These are phyloP conservation scores for Leptodermis oblonga DNA, from an alignment of 257 asterid species.

Conservation along the genomic window DNA sequence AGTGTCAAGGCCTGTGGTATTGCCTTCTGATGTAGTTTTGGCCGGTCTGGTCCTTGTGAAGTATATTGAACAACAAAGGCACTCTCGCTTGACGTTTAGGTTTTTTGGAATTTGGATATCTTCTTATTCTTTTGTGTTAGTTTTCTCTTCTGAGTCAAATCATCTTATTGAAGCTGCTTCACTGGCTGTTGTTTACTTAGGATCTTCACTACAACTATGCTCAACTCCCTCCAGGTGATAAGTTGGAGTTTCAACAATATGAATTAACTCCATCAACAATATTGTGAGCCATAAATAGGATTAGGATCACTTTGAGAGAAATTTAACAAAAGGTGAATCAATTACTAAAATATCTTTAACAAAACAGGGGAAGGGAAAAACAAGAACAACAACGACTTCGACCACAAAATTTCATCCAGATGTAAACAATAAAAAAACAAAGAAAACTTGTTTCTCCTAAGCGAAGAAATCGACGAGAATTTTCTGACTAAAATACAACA, in stretches of 20 bases:
- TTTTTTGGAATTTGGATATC: slow-evolving; percentile 44
- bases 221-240: slow-evolving; percentile 58
- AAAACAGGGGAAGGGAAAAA: no score
- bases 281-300: no score
- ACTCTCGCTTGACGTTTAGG: slow-evolving; percentile 28
- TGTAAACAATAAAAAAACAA: no score
- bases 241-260: slow-evolving; percentile 82
- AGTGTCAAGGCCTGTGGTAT: slow-evolving; percentile 84
- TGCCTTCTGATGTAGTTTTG: slow-evolving; percentile 78
- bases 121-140: slow-evolving; percentile 2
- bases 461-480: no score
- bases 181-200: slow-evolving; percentile 34
- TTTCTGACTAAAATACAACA: no score
- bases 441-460: no score
- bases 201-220: slow-evolving; percentile 81
- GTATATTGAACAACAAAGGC: slow-evolving; percentile 40
- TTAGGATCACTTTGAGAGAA: no score
- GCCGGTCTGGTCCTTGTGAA: slow-evolving; percentile 85
- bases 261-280: no score
- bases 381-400: no score
- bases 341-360: no score
- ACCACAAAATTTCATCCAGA: no score
- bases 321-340: no score
- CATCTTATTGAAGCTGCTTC: slow-evolving; percentile 13
- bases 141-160: slow-evolving; percentile 7